A percentile compares a stretch with the other conserved stretches of the same genome.
These are phyloP conservation scores for Pythium biforme DNA, from an alignment of 352 stramenopile species.

Conservation along the genomic window DNA sequence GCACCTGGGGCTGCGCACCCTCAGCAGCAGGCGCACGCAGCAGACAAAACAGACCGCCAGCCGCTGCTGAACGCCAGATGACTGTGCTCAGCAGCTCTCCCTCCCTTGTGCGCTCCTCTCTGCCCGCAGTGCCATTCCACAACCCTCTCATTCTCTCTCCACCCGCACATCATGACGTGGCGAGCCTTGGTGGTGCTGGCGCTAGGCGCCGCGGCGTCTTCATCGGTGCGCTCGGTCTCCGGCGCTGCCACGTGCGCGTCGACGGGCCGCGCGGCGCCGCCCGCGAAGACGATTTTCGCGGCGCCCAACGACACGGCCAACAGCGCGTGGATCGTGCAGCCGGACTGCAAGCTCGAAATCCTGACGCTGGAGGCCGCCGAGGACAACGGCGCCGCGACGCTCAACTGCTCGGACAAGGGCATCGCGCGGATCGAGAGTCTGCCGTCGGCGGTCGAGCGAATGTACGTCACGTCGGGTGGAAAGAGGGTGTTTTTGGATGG, in stretches of 20 bases:
- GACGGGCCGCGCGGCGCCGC: not conserved
- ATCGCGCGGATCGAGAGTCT: conserved; percentile 19
- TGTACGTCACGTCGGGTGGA: not conserved
- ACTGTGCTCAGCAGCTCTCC: too few species aligned
- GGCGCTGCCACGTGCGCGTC: not conserved
- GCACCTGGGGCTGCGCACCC: too few species aligned
- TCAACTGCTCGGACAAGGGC: conserved; percentile 2
- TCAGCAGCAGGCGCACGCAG: too few species aligned
- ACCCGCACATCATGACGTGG: not conserved
- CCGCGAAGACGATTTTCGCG: conserved; percentile 22
- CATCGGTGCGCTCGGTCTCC: not conserved
- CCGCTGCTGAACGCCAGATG: too few species aligned
- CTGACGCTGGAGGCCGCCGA: not conserved
- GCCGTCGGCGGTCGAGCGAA: not conserved
- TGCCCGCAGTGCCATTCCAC: too few species aligned
- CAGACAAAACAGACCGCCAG: too few species aligned
- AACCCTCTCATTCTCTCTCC: too few species aligned
- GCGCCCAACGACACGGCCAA: conserved; percentile 15
- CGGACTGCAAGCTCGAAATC: conserved; percentile 21
- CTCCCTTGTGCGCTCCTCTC: too few species aligned
- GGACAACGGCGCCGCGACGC: not conserved
- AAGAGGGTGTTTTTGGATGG: too few species aligned
- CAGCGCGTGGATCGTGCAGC: conserved; percentile 25
- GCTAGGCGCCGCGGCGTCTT: not conserved
- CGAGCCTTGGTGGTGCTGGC: not conserved